Conservation (phyloP, 306 rosid species). For the Glycine latifolia region DNA sequence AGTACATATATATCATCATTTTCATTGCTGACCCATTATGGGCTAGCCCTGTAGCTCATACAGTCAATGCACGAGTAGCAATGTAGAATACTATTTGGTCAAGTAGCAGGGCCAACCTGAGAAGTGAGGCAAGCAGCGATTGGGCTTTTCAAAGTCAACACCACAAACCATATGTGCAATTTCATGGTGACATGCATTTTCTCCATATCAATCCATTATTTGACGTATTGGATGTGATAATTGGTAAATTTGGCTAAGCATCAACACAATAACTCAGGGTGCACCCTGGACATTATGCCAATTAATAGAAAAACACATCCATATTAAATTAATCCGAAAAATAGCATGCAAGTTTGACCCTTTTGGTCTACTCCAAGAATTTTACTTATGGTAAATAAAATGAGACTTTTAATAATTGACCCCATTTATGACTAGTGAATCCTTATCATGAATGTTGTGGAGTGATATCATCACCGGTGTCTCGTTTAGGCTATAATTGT, state of each 20-base stretch:
- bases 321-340: not conserved
- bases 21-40: not conserved
- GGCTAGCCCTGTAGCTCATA: not conserved
- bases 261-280: slow-evolving; percentile 18
- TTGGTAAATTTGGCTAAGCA: slow-evolving; percentile 39
- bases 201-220: slow-evolving; percentile 22
- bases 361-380: slow-evolving; percentile 17
- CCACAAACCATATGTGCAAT: not conserved
- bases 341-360: slow-evolving; percentile 21
- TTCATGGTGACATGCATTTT: slow-evolving; percentile 3
- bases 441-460: slow-evolving; percentile 29
- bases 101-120: not conserved
- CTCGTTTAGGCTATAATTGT: slow-evolving; percentile 15
- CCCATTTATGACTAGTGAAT: slow-evolving; percentile 31
- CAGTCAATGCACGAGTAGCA: not conserved
- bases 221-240: slow-evolving; percentile 17
- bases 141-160: not conserved
- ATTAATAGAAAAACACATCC: not conserved
- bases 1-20: not conserved
- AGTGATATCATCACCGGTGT: not conserved
- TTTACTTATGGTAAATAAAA: slow-evolving; percentile 21
- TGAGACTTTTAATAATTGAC: not conserved
- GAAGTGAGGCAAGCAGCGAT: not conserved
- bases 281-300: not conserved
- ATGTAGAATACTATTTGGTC: not conserved